Evolutionary conservation across 2,329 filamentous ascomycete species (phyloP).

Genomic region (Trichoderma breve): DNA sequence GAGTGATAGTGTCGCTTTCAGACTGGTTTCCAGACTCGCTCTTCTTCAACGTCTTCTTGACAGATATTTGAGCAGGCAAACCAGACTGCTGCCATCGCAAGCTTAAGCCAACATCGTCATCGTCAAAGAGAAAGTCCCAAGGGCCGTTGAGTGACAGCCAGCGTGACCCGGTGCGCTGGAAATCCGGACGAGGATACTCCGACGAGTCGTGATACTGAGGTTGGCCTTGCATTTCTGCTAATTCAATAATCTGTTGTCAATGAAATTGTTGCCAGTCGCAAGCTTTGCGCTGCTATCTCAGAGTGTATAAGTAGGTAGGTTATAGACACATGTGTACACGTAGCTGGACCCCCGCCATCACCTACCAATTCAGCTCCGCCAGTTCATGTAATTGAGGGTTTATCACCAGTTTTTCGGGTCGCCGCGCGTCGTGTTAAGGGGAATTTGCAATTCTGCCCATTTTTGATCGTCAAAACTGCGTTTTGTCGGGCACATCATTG

Average conservation of each 20-base stretch:
- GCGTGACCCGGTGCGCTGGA: slow-evolving; percentile 51
- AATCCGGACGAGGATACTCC: slow-evolving; percentile 63
- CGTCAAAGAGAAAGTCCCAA: slow-evolving; percentile 66
- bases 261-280: not conserved
- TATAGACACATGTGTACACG: not conserved
- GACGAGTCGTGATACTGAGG: slow-evolving; percentile 1
- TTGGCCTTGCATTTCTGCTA: not conserved
- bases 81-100: slow-evolving; percentile 53
- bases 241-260: not conserved
- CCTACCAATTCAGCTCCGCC: not conserved
- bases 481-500: slow-evolving; percentile 3
- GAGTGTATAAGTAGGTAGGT: not conserved
- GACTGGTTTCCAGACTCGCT: slow-evolving; percentile 37
- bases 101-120: slow-evolving; percentile 55
- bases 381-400: not conserved
- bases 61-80: slow-evolving; percentile 44
- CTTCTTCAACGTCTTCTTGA: slow-evolving; percentile 25
- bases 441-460: slow-evolving; percentile 6
- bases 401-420: not conserved
- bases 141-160: slow-evolving; percentile 62
- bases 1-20: slow-evolving; percentile 34
- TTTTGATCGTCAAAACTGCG: not conserved
- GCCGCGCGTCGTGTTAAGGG: slow-evolving; percentile 4
- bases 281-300: not conserved
- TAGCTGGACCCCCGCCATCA: not conserved